Evolutionary conservation across 805 yeast genomes (phyloP), one percentile per base, ranked within the genome.

Genomic region (Lipomyces chichibuensis): DNA sequence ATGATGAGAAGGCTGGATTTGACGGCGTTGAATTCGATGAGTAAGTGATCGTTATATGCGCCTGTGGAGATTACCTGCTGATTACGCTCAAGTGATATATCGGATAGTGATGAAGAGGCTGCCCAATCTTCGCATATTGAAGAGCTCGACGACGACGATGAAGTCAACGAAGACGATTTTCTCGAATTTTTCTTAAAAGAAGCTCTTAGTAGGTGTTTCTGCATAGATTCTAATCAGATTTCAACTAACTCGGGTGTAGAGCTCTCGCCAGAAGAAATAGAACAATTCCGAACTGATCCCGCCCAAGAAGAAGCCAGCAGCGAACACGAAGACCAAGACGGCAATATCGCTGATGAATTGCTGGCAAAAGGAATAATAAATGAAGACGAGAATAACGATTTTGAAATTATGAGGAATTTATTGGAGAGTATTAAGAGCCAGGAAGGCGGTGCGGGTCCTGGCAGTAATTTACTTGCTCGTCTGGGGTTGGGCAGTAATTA

Each of bases 151-250:
- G 80, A 80, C 60, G 77, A 78, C 11, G 74, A 81, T 20, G 84
- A 80, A 62, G 84, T 87, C 8, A 86, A 85, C 72, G 90, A 87
- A 71, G 91, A 88, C 73, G 91, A 88, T 72, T 88, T 88, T 73
- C 85, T 88, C 71, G 92, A 88, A 73, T 87, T 81, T 71, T 86
- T 87, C 73, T 77, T 85, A 13, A 81, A 82, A 64, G 84, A 86
- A 37, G 90, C 87, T 0, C 71, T 87, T 32, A 80, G 70, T 67
- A 60, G 17, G 70, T 56, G 23, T 8, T 43, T 17, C 49, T 17
- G 0, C 49, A 3, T 43, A 13, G 23, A 43, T 54, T 25, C 11
- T 33, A 17, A n/a, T 8, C 32, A 37, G 17, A 29, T 17, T 52
- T 27, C 23, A 13, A 25, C 66, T 63, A 56, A 65, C 49, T 11